These are phyloP conservation scores for Bipolaris sorokiniana DNA, from an alignment of 2,329 filamentous ascomycete species.

Conservation along the genomic window DNA sequence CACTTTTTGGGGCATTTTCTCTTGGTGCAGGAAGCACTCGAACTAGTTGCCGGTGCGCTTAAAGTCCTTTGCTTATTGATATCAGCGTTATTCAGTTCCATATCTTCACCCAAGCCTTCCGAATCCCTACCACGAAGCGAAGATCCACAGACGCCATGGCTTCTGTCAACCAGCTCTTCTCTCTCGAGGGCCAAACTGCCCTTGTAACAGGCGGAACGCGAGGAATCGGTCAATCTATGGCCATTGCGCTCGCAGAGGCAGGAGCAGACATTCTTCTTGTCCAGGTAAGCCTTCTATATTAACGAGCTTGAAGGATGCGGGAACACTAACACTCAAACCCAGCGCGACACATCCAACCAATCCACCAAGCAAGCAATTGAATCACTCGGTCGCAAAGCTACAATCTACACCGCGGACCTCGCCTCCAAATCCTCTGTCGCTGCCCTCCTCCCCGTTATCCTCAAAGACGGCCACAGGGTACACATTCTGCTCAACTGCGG, in stretches of 20 bases:
- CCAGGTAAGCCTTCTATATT: slow-evolving; percentile 46
- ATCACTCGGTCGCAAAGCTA: slow-evolving; percentile 68
- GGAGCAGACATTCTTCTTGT: slow-evolving; percentile 59
- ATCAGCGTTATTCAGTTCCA: background rate
- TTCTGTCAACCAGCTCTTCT: slow-evolving; percentile 53
- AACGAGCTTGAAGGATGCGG: background rate
- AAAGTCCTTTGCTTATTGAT: background rate
- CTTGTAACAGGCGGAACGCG: slow-evolving; percentile 58
- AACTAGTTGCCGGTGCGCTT: background rate
- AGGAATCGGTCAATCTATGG: slow-evolving; percentile 60
- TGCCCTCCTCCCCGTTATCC: slow-evolving; percentile 64
- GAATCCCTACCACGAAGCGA: slow-evolving; percentile 2
- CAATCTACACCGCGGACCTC: slow-evolving; percentile 74
- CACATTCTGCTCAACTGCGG: slow-evolving; percentile 86
- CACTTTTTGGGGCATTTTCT: background rate
- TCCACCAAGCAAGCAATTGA: slow-evolving; percentile 67
- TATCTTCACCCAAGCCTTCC: slow-evolving; percentile 9
- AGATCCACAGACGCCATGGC: slow-evolving; percentile 29
- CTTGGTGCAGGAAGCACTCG: background rate
- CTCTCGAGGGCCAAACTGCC: slow-evolving; percentile 57
- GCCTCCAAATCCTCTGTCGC: slow-evolving; percentile 65
- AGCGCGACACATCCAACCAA: slow-evolving; percentile 63
- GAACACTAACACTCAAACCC: slow-evolving; percentile 10
- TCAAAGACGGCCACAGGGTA: slow-evolving; percentile 68
- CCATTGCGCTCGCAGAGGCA: slow-evolving; percentile 57